Base-by-base conservation (phyloP, 257 asterid species). In the Craterostigma plantagineum region DNA sequence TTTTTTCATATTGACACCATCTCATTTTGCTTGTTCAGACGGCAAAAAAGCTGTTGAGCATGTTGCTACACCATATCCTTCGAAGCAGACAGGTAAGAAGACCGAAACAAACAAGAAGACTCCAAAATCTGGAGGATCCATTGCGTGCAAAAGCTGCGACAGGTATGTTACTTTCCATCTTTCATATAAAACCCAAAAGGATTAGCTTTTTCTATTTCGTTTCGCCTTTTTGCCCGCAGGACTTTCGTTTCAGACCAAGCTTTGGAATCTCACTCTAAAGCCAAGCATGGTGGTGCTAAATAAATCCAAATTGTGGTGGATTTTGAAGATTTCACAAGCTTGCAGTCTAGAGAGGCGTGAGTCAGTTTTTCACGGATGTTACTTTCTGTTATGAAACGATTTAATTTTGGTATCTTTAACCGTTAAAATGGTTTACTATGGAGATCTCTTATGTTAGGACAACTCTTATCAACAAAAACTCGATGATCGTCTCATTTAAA, bases 51-150 rank as follows among this genome's bases (percentile, higher is more conserved):
- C 66, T 3, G 40, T 50, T 50, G 70, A 1, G 13, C 92, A 72
- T 54, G 81, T 72, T 16, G 92, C 72, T 9, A 79, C 91, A 10
- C 92, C 92, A 38, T 65, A 76, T 43, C 91, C 86, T 9, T 52
- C 69, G 47, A 76, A 73, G 46, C 73, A 68, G 57, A 76, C 69
- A 42, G 72, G 51, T 23, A 23, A 23, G 2, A 74, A 73, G 56
- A 57, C 78, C 37, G 59, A 83, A 41, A 78, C 63, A 17, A 52
- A 53, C 77, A 64, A 75, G 63, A 68, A 65, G 65, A 67, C 77
- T 10, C 71, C 81, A 3, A 69, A 71, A 60, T 66, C 73, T 16
- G 79, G 57, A 38, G 79, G 69, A 35, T 16, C 78, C 14, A 59
- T 62, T 65, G 4, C 57, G 36, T 79, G 95, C 70, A 62, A 64